Conservation (phyloP, 768 basidiomycete species). For the Royoungia palumana region DNA sequence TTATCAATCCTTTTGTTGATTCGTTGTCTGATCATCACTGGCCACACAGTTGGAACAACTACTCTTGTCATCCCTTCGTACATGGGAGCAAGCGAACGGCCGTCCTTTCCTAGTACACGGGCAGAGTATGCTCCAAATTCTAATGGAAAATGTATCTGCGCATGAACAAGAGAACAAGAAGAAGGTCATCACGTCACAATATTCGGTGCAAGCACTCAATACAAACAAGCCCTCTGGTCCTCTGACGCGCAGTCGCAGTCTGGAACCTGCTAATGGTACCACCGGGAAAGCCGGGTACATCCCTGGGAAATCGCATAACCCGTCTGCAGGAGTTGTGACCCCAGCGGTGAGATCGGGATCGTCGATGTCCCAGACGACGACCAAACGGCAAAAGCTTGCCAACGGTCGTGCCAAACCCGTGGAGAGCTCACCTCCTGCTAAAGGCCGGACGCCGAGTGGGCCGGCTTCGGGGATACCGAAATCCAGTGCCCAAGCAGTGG, state of each 20-base stretch:
- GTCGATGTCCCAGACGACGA: conserved; percentile 44
- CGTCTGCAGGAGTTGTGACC: conserved; percentile 42
- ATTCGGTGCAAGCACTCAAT: conserved; percentile 30
- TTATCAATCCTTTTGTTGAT: not conserved
- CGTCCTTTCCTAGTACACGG: conserved; percentile 84
- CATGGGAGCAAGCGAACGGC: conserved; percentile 79
- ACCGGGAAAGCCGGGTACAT: conserved; percentile 21
- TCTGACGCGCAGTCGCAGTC: conserved; percentile 26
- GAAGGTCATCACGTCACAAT: conserved; percentile 38
- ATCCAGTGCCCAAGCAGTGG: not conserved
- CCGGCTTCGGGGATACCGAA: conserved; percentile 14
- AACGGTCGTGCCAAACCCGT: conserved; percentile 33
- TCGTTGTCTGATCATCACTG: not conserved
- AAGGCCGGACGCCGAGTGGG: conserved; percentile 27
- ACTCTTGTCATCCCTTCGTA: conserved; percentile 68
- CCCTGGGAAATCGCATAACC: conserved; percentile 31
- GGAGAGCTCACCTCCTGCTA: conserved; percentile 25
- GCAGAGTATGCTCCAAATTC: conserved; percentile 70
- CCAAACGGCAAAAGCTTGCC: conserved; percentile 59
- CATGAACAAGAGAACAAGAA: conserved; percentile 80
- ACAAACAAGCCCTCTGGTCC: conserved; percentile 13
- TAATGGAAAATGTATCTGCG: conserved; percentile 69
- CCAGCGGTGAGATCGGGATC: conserved; percentile 56
- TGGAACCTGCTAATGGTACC: conserved; percentile 20
- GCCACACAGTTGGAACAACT: conserved; percentile 86